These are phyloP conservation scores for Aspergillus udagawae DNA, from an alignment of 2,329 filamentous ascomycete genomes.

Conservation along the genomic window DNA sequence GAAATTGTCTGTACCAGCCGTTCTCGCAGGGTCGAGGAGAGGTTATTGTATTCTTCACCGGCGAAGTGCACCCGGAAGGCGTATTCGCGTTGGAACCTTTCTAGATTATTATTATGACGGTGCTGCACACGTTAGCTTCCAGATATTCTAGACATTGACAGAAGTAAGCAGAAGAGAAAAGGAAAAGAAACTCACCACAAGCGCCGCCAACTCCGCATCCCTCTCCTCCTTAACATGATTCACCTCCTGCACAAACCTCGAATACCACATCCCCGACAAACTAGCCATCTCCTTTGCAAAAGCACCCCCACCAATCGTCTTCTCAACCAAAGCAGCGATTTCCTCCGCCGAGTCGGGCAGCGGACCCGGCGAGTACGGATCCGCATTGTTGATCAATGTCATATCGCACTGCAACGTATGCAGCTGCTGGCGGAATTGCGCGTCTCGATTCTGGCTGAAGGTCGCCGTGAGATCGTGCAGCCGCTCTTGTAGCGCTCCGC, in stretches of 20 bases:
- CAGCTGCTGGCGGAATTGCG: constrained; percentile 82
- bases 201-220: constrained; percentile 75
- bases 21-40: constrained; percentile 58
- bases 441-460: constrained; percentile 76
- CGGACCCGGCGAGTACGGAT: constrained; percentile 70
- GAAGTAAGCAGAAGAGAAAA: background rate
- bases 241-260: constrained; percentile 78
- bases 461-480: constrained; percentile 70
- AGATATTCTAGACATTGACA: background rate
- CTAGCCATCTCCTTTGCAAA: constrained; percentile 65
- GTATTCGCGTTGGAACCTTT: constrained; percentile 54
- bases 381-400: constrained; percentile 76
- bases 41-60: constrained; percentile 58
- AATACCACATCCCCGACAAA: constrained; percentile 73
- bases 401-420: constrained; percentile 90
- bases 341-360: constrained; percentile 64
- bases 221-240: constrained; percentile 84
- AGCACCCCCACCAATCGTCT: constrained; percentile 53
- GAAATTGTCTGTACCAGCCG: constrained; percentile 56
- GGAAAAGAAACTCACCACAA: constrained; percentile 72
- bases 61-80: constrained; percentile 59
- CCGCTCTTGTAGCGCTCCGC: constrained; percentile 75
- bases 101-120: constrained; percentile 53
- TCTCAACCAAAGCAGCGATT: constrained; percentile 59
- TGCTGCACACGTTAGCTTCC: constrained; percentile 39